Conservation (phyloP, 331 rosid species). For the Acacia concinna region DNA sequence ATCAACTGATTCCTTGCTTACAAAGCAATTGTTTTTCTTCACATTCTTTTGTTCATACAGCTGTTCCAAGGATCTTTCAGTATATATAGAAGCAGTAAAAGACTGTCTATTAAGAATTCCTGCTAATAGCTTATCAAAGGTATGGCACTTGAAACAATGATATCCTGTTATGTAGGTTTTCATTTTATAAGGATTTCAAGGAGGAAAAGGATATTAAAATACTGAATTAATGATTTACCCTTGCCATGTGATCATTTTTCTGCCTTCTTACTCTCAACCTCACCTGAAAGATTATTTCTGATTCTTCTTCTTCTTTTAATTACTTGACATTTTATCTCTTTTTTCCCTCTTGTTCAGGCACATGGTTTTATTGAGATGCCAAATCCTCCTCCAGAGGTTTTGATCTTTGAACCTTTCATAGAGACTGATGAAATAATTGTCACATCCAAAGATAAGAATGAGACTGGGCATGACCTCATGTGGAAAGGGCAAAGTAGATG, state of each 20-base stretch:
- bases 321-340: conserved; percentile 15
- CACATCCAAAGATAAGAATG: conserved; percentile 51
- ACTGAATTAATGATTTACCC: not conserved
- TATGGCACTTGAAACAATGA: conserved; percentile 30
- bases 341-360: conserved; percentile 47
- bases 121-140: conserved; percentile 88
- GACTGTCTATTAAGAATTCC: conserved; percentile 72
- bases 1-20: conserved; percentile 1
- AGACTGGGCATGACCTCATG: conserved; percentile 48
- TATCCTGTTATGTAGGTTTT: conserved; percentile 7
- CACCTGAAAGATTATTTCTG: not conserved
- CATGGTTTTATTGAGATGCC: conserved; percentile 95
- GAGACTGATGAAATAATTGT: conserved; percentile 82
- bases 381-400: conserved; percentile 72
- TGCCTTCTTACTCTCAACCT: conserved; percentile 4
- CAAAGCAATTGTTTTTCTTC: not conserved
- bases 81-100: conserved; percentile 69
- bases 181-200: not conserved
- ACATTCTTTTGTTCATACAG: conserved; percentile 46
- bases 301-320: conserved; percentile 20
- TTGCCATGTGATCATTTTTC: conserved; percentile 3
- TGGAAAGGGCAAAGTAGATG: conserved; percentile 93
- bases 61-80: conserved; percentile 67
- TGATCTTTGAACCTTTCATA: conserved; percentile 92
- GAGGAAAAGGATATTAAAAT: not conserved